These are phyloP conservation scores for Austroboletus festivus DNA, from an alignment of 768 basidiomycete genomes.

Conservation along the genomic window DNA sequence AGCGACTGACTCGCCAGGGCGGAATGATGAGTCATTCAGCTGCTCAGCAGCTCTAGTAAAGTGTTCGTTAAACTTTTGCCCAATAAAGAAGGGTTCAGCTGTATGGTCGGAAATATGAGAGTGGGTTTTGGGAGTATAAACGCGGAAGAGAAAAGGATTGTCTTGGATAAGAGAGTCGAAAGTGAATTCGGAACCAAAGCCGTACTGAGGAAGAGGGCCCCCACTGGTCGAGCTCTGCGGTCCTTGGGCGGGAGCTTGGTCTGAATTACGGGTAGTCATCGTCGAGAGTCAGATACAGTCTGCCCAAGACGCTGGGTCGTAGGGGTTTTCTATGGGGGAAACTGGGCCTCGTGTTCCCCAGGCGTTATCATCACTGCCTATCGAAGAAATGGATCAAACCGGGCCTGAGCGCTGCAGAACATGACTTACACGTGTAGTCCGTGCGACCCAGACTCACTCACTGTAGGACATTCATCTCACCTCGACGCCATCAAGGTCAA, in stretches of 20 bases:
- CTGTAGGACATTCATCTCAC: too few species aligned
- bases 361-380: constrained; percentile 32
- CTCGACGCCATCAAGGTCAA: too few species aligned
- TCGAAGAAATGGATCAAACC: constrained; percentile 13
- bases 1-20: constrained; percentile 30
- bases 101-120: constrained; percentile 48
- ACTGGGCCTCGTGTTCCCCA: constrained; percentile 30
- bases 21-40: constrained; percentile 32
- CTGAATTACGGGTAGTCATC: constrained; percentile 23
- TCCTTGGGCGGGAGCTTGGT: constrained; percentile 12
- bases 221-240: constrained; percentile 22
- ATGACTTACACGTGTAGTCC: constrained; percentile 26
- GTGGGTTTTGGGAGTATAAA: constrained; percentile 69
- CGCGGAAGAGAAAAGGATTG: constrained; percentile 77
- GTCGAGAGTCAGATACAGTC: constrained; percentile 15
- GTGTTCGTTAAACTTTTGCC: constrained; percentile 56
- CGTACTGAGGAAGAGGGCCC: constrained; percentile 61
- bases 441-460: constrained; percentile 9
- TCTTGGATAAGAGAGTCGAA: constrained; percentile 59
- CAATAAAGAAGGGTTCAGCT: constrained; percentile 64
- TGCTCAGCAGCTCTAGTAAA: constrained; percentile 36
- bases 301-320: constrained; percentile 1
- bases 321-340: constrained; percentile 26
- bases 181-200: constrained; percentile 60
- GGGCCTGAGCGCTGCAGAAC: constrained; percentile 9